Evolutionary conservation across 305 asterid species (phyloP).

Genomic region (Rubia balearica): DNA sequence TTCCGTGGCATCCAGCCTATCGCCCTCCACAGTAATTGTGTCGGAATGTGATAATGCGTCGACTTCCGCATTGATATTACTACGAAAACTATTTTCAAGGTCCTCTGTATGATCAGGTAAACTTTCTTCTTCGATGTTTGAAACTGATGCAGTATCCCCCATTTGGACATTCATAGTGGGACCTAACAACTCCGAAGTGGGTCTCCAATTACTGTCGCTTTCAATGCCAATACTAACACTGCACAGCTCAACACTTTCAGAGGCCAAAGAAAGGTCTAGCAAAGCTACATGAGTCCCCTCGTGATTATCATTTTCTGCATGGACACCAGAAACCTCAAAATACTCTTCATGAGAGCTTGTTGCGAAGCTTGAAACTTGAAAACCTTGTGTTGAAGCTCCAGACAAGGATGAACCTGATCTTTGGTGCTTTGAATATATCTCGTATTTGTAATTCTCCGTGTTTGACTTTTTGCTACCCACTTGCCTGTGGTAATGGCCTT

Average conservation of each 20-base stretch:
- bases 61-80: constrained; percentile 30
- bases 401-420: constrained; percentile 66
- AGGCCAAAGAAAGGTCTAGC: constrained; percentile 31
- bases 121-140: constrained; percentile 46
- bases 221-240: constrained; percentile 43
- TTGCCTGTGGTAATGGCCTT: constrained; percentile 50
- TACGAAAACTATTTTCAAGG: constrained; percentile 24
- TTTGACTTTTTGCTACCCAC: constrained; percentile 61
- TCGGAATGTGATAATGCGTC: constrained; percentile 25
- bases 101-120: constrained; percentile 32
- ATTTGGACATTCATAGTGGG: constrained; percentile 29
- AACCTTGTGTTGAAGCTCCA: constrained; percentile 57
- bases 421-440: constrained; percentile 44
- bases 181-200: constrained; percentile 22
- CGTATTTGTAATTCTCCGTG: constrained; percentile 50
- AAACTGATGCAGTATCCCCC: constrained; percentile 26
- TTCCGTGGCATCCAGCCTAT: constrained; percentile 40
- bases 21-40: constrained; percentile 37
- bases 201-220: constrained; percentile 33
- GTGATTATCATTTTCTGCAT: constrained; percentile 29
- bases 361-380: constrained; percentile 38
- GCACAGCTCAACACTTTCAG: constrained; percentile 45
- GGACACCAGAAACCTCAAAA: constrained; percentile 32
- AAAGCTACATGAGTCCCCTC: constrained; percentile 29
- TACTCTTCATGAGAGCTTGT: constrained; percentile 49